Evolutionary conservation across 163 green algal species (phyloP).

Genomic region (Chlamydomonas reinhardtii): DNA sequence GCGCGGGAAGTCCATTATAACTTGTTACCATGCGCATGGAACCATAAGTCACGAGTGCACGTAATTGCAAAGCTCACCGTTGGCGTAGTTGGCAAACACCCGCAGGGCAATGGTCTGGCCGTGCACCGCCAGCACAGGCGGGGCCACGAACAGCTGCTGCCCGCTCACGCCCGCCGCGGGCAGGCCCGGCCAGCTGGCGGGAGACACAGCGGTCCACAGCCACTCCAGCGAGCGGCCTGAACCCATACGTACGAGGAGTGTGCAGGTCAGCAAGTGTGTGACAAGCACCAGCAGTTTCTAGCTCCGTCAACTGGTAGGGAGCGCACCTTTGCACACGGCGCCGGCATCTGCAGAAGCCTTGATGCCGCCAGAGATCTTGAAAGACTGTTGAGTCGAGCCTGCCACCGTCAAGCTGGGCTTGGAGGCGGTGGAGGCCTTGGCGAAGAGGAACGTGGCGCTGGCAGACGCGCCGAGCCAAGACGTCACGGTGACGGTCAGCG

Average conservation of each 20-base stretch:
- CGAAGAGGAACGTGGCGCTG: neutral
- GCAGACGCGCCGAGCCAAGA: slow-evolving; percentile 17
- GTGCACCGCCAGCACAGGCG: slow-evolving; percentile 6
- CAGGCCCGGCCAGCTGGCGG: neutral
- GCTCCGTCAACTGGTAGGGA: neutral
- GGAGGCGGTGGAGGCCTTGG: neutral
- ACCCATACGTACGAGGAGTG: neutral
- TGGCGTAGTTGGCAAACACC: neutral
- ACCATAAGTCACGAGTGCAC: too few species aligned
- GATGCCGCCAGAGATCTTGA: neutral
- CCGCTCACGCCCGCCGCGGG: neutral
- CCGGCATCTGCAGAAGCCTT: neutral
- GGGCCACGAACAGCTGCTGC: slow-evolving; percentile 1
- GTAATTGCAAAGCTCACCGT: too few species aligned
- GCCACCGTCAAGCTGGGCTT: neutral
- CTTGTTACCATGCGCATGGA: too few species aligned
- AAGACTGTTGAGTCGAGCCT: neutral
- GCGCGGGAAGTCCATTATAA: too few species aligned
- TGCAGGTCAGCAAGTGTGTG: too few species aligned
- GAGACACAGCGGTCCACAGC: slow-evolving; percentile 6
- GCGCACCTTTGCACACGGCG: neutral
- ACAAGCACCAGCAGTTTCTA: neutral
- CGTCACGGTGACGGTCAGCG: neutral
- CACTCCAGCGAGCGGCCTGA: slow-evolving; percentile 1
- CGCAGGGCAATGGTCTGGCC: neutral